These are phyloP conservation scores for Gamarada debralockiae DNA, from an alignment of 495 filamentous ascomycete genomes.

Conservation along the genomic window DNA sequence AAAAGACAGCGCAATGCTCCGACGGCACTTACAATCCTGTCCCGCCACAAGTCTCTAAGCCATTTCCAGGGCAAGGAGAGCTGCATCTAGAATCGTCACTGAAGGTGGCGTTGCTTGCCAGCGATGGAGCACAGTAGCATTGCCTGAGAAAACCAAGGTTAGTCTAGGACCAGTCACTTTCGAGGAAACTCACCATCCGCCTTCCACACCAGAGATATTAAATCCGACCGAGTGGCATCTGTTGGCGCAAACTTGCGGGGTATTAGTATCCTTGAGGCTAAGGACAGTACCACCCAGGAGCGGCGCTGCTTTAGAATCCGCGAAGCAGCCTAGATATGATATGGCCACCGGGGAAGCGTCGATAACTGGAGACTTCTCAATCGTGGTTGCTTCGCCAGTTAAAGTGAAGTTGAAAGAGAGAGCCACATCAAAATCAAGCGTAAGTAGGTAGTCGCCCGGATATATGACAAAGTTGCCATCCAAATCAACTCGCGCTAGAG, in stretches of 20 bases:
- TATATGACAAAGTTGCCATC: slow-evolving; percentile 44
- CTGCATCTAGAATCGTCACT: too few relatives aligned
- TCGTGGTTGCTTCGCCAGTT: background rate
- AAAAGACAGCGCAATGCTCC: too few relatives aligned
- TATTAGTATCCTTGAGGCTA: background rate
- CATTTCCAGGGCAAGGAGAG: too few relatives aligned
- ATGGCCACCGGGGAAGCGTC: background rate
- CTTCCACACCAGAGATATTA: background rate
- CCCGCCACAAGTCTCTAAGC: too few relatives aligned
- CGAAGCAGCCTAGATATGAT: background rate
- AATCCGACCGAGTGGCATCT: background rate
- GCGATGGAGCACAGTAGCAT: too few relatives aligned
- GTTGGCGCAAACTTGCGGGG: background rate
- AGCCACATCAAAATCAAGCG: slow-evolving; percentile 31
- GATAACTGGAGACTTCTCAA: background rate
- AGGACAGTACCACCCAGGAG: background rate
- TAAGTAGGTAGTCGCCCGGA: slow-evolving; percentile 46
- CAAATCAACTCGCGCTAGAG: slow-evolving; percentile 41
- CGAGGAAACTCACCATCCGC: too few relatives aligned
- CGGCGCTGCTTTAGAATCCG: background rate
- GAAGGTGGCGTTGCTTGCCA: too few relatives aligned
- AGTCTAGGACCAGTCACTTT: too few relatives aligned
- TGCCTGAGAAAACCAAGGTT: too few relatives aligned
- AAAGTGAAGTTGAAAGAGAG: background rate
- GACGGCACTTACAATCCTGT: too few relatives aligned